Percentiles rank a stretch among this genome's conserved stretches.
phyloP scores from a whole-genome alignment of 805 yeast genomes.

The Groenewaldozyma tartarivorans region DNA sequence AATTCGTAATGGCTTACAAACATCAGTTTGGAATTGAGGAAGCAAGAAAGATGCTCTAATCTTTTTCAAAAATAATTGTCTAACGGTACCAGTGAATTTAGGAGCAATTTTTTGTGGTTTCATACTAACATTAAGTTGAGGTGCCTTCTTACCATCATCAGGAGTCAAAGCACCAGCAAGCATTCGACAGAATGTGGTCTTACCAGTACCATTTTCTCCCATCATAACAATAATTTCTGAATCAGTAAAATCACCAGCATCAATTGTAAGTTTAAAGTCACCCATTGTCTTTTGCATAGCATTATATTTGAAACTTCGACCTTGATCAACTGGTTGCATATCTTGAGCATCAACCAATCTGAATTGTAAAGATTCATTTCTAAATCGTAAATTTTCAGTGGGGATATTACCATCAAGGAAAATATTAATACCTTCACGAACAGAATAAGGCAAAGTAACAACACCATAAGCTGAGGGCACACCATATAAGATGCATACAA shows the following conservation, averaged over 20 bases:
- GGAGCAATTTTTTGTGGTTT: slow-evolving; percentile 99
- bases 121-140: slow-evolving; percentile 88
- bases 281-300: slow-evolving; percentile 87
- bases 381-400: slow-evolving; percentile 92
- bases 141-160: slow-evolving; percentile 70
- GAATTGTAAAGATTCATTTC: slow-evolving; percentile 92
- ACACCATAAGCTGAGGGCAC: slow-evolving; percentile 99
- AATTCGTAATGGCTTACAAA: slow-evolving; percentile 85
- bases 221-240: slow-evolving; percentile 97
- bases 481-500: slow-evolving; percentile 93
- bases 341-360: slow-evolving; percentile 87
- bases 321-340: slow-evolving; percentile 68
- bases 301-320: slow-evolving; percentile 71
- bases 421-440: slow-evolving; percentile 97
- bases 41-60: slow-evolving; percentile 87
- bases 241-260: slow-evolving; percentile 86
- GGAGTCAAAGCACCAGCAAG: slow-evolving; percentile 90
- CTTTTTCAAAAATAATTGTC: slow-evolving; percentile 94
- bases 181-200: slow-evolving; percentile 92
- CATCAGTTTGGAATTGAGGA: slow-evolving; percentile 98
- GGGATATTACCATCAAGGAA: slow-evolving; percentile 98
- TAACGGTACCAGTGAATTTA: slow-evolving; percentile 95
- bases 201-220: slow-evolving; percentile 99
- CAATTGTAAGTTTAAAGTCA: slow-evolving; percentile 78
- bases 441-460: slow-evolving; percentile 91